phyloP scores from a whole-genome alignment of 805 yeast species.

The Tetrapisispora phaffii region DNA sequence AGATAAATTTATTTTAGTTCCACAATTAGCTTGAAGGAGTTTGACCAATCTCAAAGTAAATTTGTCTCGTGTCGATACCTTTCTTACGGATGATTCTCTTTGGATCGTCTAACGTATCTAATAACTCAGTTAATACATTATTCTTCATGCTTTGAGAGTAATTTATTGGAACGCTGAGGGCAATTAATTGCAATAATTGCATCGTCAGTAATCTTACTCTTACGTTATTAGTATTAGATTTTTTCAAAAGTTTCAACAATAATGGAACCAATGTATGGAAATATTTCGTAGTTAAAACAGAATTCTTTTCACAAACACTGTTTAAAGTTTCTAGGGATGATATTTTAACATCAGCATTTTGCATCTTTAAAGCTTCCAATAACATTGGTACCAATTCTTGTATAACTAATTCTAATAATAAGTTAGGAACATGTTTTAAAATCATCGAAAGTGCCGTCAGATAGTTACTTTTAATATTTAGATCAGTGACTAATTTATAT shows the following conservation, averaged over 20 bases:
- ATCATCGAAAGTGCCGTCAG: conserved; percentile 59
- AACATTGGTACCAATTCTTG: conserved; percentile 59
- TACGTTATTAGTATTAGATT: conserved; percentile 30
- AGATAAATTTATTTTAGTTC: background rate
- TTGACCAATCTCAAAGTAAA: conserved; percentile 47
- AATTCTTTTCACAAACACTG: conserved; percentile 46
- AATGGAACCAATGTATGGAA: conserved; percentile 48
- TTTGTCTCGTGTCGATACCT: conserved; percentile 73
- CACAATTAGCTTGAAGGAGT: conserved; percentile 1
- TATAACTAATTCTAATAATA: conserved; percentile 57
- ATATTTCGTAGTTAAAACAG: conserved; percentile 43
- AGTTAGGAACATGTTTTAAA: conserved; percentile 52
- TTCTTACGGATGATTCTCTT: conserved; percentile 65
- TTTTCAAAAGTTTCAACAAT: conserved; percentile 31
- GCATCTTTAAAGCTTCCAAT: conserved; percentile 48
- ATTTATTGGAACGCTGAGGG: conserved; percentile 31
- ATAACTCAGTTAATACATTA: conserved; percentile 39
- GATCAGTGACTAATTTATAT: conserved; percentile 28
- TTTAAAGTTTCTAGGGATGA: conserved; percentile 54
- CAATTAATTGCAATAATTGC: conserved; percentile 44
- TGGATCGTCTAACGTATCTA: conserved; percentile 55
- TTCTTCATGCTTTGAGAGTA: conserved; percentile 44
- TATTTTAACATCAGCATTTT: conserved; percentile 39
- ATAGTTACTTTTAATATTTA: conserved; percentile 38
- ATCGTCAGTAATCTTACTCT: conserved; percentile 49